Evolutionary conservation across 441 rosid species (phyloP), one percentile per base, ranked within the genome.

Genomic region (Adansonia rubrostipa): DNA sequence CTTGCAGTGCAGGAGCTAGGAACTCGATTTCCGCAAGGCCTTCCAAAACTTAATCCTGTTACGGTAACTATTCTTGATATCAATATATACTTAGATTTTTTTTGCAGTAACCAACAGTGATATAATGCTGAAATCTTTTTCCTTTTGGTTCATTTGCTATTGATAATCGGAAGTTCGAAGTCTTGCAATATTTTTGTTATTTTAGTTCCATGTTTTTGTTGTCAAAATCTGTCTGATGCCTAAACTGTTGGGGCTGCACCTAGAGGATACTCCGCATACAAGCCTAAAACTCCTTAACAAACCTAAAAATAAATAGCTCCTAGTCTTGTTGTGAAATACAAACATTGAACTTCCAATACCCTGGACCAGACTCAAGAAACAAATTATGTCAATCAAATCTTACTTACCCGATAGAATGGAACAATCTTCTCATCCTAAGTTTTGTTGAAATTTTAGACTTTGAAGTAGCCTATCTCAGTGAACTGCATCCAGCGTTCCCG

Each of bases 1-100:
- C 91, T 96, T 71, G 98, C 98, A 44, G 83, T 96, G 66, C 91
- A 94, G 88, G 97, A 93, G 88, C 81, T 96, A 73, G 87, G 90
- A 70, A 84, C 84, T 82, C 92, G 94, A 84, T 94, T 96, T 86
- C 95, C 97, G 63, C 86, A 88, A 80, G 99, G 97, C 84, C 92
- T 93, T 80, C 99, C 98, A 74, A 96, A 92, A 87, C 98, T 96
- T 77, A 92, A 96, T 89, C 99, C 98, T 85, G 97, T 96, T 56
- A 94, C 89, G 98, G 97, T 89, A 89, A 73, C 51, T 36, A 17
- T 72, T 65, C 20, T 24, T 42, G 36, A 15, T 36, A 48, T 44
- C 76, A 44, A 36, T 20, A 57, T 80, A 50, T 48, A 22, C 10
- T 61, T 50, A 51, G 44, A n/a, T 75, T 17, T 33, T 65, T 77